These are phyloP conservation scores for Giardia duodenalis DNA, from an alignment of 208 protist genomes.

Conservation along the genomic window DNA sequence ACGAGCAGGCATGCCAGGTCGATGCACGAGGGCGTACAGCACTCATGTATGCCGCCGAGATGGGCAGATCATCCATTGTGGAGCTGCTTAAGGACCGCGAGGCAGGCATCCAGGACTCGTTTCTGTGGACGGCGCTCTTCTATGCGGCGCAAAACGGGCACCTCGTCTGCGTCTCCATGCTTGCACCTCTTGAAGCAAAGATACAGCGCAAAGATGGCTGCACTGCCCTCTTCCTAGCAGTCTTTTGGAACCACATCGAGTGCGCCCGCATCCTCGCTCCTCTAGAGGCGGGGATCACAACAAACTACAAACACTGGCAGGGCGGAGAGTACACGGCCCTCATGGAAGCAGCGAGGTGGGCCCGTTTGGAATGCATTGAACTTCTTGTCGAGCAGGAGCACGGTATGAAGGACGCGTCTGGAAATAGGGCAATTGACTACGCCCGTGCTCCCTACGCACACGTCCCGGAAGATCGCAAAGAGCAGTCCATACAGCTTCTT, in stretches of 20 bases:
- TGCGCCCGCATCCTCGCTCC: background rate
- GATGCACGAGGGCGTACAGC: background rate
- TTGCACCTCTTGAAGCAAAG: background rate
- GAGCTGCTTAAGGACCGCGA: background rate
- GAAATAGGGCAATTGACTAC: background rate
- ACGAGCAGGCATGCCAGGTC: background rate
- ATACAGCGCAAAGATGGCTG: background rate
- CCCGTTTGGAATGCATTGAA: background rate
- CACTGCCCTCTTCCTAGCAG: background rate
- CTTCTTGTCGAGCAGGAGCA: background rate
- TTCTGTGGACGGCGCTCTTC: background rate
- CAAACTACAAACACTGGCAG: background rate
- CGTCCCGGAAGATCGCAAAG: background rate
- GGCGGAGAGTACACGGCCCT: background rate
- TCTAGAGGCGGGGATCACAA: background rate
- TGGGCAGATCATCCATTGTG: background rate
- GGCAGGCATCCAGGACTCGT: background rate
- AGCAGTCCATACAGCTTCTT: background rate
- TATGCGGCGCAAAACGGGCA: background rate
- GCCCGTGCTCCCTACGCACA: background rate
- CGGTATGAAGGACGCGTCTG: background rate
- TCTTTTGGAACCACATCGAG: background rate
- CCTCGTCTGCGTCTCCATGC: background rate
- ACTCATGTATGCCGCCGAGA: background rate
- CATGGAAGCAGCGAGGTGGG: background rate